phyloP scores from a whole-genome alignment of 345 rosid species.

The Limnanthes douglasii region DNA sequence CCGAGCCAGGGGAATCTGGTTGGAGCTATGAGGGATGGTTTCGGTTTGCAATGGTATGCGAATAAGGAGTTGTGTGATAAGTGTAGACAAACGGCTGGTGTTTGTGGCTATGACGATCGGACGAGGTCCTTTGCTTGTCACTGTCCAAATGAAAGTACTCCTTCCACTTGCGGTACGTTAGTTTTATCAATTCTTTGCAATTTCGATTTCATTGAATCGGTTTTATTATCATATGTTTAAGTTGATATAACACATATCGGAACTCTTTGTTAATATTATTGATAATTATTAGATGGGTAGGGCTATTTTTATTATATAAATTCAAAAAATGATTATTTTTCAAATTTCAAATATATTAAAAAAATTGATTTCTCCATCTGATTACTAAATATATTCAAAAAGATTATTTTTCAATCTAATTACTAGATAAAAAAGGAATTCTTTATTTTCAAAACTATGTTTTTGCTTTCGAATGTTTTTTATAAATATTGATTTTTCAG shows the following conservation, averaged over 20 bases:
- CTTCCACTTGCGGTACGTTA: not conserved
- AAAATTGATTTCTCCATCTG: not conserved
- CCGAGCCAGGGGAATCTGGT: not conserved
- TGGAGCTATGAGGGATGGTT: constrained; percentile 10
- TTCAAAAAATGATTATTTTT: not conserved
- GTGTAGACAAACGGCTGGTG: constrained; percentile 11
- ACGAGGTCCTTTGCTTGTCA: constrained; percentile 12
- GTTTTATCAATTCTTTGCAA: too few relatives aligned
- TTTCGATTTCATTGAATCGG: too few relatives aligned
- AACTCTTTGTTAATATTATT: too few relatives aligned
- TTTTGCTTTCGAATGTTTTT: not conserved
- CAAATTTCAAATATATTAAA: not conserved
- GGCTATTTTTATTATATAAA: too few relatives aligned
- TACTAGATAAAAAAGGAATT: not conserved
- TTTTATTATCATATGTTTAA: too few relatives aligned
- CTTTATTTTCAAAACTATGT: not conserved
- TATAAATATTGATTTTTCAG: too few relatives aligned
- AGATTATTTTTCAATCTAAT: not conserved
- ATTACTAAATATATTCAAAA: not conserved
- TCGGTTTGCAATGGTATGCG: constrained; percentile 13
- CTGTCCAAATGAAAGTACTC: not conserved
- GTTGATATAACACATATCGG: too few relatives aligned
- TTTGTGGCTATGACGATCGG: constrained; percentile 14
- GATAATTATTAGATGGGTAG: too few relatives aligned
- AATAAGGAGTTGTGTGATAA: constrained; percentile 1